phyloP scores from a whole-genome alignment of 306 rosid genomes.

The Potentilla sterilis region DNA sequence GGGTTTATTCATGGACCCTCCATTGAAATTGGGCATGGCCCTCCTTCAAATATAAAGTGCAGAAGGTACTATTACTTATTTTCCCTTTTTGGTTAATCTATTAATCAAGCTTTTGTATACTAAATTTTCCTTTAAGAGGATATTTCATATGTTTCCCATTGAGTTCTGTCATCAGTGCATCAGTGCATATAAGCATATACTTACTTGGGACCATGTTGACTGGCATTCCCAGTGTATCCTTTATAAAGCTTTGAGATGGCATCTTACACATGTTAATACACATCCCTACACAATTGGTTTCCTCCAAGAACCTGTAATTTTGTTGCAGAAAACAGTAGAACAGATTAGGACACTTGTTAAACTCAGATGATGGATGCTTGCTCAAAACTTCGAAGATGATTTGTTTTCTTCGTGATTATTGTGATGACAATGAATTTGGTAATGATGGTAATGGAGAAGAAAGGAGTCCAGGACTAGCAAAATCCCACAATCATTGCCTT shows the following conservation, averaged over 20 bases:
- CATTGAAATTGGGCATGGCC: constrained; percentile 43
- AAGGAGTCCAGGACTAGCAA: constrained; percentile 20
- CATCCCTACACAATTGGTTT: constrained; percentile 81
- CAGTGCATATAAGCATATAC: constrained; percentile 24
- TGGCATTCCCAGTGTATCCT: constrained; percentile 73
- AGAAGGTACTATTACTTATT: constrained; percentile 44
- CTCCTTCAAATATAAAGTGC: constrained; percentile 63
- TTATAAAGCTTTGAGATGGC: constrained; percentile 75
- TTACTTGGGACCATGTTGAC: constrained; percentile 91
- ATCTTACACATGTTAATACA: constrained; percentile 83
- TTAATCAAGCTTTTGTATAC: neutral
- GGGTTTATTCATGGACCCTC: constrained; percentile 63
- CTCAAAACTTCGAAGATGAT: neutral
- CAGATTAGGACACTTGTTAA: constrained; percentile 3
- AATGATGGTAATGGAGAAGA: constrained; percentile 36
- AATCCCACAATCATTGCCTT: constrained; percentile 38
- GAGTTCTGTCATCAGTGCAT: constrained; percentile 5
- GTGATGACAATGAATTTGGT: constrained; percentile 27
- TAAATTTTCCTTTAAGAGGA: constrained; percentile 9
- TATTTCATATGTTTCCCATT: constrained; percentile 1
- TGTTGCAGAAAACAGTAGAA: neutral
- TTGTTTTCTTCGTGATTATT: constrained; percentile 27
- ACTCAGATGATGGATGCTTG: neutral
- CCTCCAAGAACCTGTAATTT: constrained; percentile 73
- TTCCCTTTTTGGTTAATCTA: constrained; percentile 21